phyloP scores from a whole-genome alignment of 2,329 filamentous ascomycete species.

The Meredithiella fracta region DNA sequence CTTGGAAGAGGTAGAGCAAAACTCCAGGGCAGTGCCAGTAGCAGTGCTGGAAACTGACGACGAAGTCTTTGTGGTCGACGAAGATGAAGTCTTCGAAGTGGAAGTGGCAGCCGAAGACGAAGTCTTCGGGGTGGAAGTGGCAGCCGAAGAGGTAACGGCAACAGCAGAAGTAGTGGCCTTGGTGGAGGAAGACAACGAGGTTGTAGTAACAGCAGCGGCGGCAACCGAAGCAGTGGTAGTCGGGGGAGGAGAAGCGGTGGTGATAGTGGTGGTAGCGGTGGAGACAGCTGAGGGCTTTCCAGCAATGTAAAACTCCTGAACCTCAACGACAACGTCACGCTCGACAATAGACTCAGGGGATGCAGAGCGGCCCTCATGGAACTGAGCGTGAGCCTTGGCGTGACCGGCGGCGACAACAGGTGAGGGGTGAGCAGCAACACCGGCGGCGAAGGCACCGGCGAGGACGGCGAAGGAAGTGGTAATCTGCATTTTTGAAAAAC shows the following conservation, averaged over 20 bases:
- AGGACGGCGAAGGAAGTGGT: conserved; percentile 23
- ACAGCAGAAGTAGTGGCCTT: conserved; percentile 13
- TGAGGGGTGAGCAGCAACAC: conserved; percentile 27
- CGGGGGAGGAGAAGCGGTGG: conserved; percentile 14
- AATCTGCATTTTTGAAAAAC: conserved; percentile 26
- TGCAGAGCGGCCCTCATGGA: conserved; percentile 20
- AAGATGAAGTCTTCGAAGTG: conserved; percentile 18
- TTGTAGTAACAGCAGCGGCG: conserved; percentile 5
- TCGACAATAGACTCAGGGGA: conserved; percentile 15
- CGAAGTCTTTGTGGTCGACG: conserved; percentile 14
- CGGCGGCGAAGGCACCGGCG: conserved; percentile 23
- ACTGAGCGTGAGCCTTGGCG: conserved; percentile 22
- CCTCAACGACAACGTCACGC: conserved; percentile 3
- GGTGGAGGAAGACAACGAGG: conserved; percentile 6
- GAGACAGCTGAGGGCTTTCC: conserved; percentile 20
- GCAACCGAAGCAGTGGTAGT: conserved; percentile 3
- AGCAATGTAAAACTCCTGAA: conserved; percentile 21
- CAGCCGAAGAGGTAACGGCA: conserved; percentile 12
- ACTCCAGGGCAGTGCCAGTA: conserved; percentile 14
- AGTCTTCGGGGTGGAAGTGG: background rate
- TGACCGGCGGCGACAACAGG: conserved; percentile 20
- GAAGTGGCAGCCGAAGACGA: conserved; percentile 1
- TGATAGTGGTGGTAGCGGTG: conserved; percentile 17
- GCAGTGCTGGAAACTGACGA: conserved; percentile 6
- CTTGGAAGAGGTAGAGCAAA: conserved; percentile 22